These are phyloP conservation scores for Syzygium aromaticum DNA, from an alignment of 345 rosid genomes.

Conservation along the genomic window DNA sequence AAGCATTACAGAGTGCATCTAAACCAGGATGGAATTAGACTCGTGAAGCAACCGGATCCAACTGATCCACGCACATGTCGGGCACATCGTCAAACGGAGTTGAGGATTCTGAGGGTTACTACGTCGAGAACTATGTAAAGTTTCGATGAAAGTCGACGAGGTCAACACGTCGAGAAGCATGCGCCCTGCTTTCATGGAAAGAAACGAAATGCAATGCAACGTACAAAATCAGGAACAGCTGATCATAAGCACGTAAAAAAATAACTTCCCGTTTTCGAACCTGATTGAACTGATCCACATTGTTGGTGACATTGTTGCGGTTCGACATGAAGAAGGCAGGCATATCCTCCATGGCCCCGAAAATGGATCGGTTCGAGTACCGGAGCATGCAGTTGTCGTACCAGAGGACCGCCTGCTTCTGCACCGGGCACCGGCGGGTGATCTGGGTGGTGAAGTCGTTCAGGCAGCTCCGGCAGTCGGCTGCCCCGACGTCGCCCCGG, in stretches of 20 bases:
- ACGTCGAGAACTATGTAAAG: not conserved
- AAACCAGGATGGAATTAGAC: not conserved
- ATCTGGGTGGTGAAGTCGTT: not conserved
- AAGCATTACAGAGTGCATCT: not conserved
- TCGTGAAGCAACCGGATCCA: fast-evolving
- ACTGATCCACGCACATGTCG: not conserved
- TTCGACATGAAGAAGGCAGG: fast-evolving
- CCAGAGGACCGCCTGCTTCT: not conserved
- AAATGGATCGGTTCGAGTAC: not conserved
- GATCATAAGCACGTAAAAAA: not conserved
- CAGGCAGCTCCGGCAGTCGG: not conserved
- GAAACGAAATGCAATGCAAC: not conserved
- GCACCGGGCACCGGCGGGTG: not conserved
- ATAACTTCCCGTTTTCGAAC: not conserved
- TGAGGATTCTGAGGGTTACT: not conserved
- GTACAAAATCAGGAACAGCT: too few relatives aligned
- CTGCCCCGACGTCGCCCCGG: not conserved
- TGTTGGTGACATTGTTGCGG: not conserved
- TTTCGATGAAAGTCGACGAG: not conserved
- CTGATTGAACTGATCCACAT: not conserved
- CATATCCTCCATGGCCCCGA: fast-evolving
- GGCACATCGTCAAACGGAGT: not conserved
- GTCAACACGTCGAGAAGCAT: not conserved
- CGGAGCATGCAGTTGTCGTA: not conserved
- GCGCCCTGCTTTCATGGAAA: not conserved